Conservation (phyloP, 768 basidiomycete genomes). For the Crepidotus variabilis region DNA sequence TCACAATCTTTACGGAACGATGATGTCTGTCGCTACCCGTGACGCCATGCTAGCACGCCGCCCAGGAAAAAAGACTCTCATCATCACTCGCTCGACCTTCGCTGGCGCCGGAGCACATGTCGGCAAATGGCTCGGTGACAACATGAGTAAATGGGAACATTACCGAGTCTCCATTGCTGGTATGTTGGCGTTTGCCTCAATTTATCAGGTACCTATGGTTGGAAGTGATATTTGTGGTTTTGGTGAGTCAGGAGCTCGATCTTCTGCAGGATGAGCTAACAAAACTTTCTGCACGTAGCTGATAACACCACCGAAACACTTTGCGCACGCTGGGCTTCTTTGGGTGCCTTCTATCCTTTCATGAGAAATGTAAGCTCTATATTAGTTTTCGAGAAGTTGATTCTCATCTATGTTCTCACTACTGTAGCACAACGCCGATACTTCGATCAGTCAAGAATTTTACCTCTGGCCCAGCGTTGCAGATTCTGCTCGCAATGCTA, state of each 20-base stretch:
- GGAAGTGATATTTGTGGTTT: constrained; percentile 74
- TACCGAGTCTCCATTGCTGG: constrained; percentile 60
- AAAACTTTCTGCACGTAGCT: no score
- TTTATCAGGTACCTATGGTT: constrained; percentile 73
- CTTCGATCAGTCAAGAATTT: constrained; percentile 59
- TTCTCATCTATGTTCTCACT: background rate
- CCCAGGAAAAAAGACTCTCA: constrained; percentile 54
- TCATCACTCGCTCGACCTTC: constrained; percentile 75
- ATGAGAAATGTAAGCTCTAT: constrained; percentile 59
- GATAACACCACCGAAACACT: constrained; percentile 64
- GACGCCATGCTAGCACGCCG: constrained; percentile 60
- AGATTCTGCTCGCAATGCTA: constrained; percentile 53
- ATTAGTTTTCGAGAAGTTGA: background rate
- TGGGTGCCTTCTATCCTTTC: constrained; percentile 78
- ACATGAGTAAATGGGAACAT: constrained; percentile 54
- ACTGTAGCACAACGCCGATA: constrained; percentile 50
- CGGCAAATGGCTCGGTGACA: constrained; percentile 77
- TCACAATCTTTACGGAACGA: constrained; percentile 67
- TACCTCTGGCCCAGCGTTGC: constrained; percentile 60
- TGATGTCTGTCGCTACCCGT: constrained; percentile 65
- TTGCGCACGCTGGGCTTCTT: constrained; percentile 73
- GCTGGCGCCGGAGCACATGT: constrained; percentile 63
- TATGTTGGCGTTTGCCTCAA: constrained; percentile 59
- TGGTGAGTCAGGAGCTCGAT: constrained; percentile 31
- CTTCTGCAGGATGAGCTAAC: no score